Evolutionary conservation across 2,329 filamentous ascomycete species (phyloP).

Genomic region (Dactylella cylindrospora): DNA sequence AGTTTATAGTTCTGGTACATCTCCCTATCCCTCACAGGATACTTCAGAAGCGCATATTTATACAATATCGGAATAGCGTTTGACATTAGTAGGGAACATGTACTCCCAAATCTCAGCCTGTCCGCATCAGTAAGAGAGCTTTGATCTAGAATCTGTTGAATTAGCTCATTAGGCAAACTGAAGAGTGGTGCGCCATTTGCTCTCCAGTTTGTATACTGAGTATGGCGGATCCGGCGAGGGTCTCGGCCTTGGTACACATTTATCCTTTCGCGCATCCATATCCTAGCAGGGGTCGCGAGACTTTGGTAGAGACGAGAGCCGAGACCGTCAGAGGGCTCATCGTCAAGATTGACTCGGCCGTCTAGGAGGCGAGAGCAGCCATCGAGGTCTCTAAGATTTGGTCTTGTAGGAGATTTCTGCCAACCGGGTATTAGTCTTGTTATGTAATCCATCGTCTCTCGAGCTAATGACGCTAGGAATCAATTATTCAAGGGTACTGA

Average conservation of each 20-base stretch:
- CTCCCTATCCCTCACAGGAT: constrained; percentile 19
- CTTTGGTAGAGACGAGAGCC: too few relatives aligned
- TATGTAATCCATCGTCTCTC: constrained; percentile 25
- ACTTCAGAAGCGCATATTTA: constrained; percentile 29
- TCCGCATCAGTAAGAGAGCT: constrained; percentile 7
- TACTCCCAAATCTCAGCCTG: constrained; percentile 24
- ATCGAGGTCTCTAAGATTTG: constrained; percentile 17
- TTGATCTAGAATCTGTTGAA: constrained; percentile 21
- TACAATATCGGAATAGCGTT: constrained; percentile 31
- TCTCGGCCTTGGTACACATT: too few relatives aligned
- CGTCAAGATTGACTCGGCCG: constrained; percentile 7
- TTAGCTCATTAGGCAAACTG: constrained; percentile 21
- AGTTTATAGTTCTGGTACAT: constrained; percentile 21
- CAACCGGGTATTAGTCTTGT: not conserved
- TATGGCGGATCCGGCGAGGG: too few relatives aligned
- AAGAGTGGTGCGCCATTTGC: too few relatives aligned
- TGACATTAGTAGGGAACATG: constrained; percentile 14
- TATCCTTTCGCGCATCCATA: too few relatives aligned
- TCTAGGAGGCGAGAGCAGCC: constrained; percentile 23
- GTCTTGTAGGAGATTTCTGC: not conserved
- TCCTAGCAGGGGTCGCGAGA: too few relatives aligned
- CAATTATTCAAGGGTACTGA: too few relatives aligned
- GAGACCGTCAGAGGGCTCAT: too few relatives aligned
- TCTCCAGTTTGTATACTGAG: too few relatives aligned
- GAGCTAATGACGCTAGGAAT: too few relatives aligned